A percentile compares a stretch with the other conserved stretches of the same genome.
Conservation (phyloP, 768 basidiomycete species). For the Suillus occidentalis region DNA sequence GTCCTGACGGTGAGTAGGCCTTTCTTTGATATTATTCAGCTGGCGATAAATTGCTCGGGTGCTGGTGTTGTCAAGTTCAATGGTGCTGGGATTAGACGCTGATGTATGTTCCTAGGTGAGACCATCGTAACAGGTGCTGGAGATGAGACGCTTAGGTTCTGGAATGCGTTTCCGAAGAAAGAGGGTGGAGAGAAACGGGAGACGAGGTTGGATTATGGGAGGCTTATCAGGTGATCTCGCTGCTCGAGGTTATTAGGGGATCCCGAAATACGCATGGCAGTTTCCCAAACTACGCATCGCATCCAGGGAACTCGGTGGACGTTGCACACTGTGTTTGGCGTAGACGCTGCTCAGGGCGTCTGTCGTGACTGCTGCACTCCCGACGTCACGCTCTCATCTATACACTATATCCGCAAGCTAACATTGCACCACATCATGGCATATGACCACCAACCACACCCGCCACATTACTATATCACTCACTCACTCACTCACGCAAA, state of each 20-base stretch:
- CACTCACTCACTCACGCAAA: neutral
- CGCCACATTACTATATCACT: neutral
- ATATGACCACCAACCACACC: neutral
- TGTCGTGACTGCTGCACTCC: neutral
- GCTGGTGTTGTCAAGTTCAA: neutral
- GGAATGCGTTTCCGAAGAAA: conserved; percentile 93
- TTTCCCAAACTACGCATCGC: neutral
- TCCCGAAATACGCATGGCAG: neutral
- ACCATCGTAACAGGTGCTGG: conserved; percentile 98
- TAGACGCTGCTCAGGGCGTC: neutral
- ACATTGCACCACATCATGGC: neutral
- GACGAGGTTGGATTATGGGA: conserved; percentile 47
- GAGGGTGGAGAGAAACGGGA: conserved; percentile 42
- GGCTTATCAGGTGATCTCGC: conserved; percentile 45
- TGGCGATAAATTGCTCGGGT: neutral
- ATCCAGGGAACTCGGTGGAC: neutral
- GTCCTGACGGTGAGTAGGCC: conserved; percentile 87
- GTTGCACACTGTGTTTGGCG: neutral
- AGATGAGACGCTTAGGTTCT: conserved; percentile 95
- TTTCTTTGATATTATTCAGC: neutral
- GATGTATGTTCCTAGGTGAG: conserved; percentile 38
- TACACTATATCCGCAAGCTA: conserved; percentile 3
- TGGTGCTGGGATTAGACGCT: neutral
- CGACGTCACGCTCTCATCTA: neutral
- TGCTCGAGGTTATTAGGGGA: neutral